Evolutionary conservation across 2,329 filamentous ascomycete genomes (phyloP).

Genomic region (Botrytis fabae): DNA sequence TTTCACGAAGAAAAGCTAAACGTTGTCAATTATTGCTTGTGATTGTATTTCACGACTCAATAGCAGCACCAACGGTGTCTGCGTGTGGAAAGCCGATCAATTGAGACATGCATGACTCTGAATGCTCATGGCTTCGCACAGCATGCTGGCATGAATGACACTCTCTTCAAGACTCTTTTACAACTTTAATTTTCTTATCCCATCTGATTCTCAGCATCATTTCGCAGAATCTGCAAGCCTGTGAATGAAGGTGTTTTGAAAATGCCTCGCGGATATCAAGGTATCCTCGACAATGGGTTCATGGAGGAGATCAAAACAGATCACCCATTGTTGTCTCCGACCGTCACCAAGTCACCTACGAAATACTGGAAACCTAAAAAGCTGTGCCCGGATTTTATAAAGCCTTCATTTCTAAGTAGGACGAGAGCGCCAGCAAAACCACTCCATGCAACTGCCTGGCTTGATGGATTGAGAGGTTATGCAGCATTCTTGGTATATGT

Average conservation of each 20-base stretch:
- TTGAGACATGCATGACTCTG: background rate
- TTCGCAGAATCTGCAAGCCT: background rate
- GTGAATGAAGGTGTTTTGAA: background rate
- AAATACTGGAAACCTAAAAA: constrained; percentile 17
- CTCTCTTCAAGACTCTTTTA: background rate
- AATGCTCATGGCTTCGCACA: background rate
- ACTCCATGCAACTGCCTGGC: constrained; percentile 34
- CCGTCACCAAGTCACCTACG: background rate
- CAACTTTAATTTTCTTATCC: background rate
- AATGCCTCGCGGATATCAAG: constrained; percentile 21
- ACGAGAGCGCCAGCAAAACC: constrained; percentile 20
- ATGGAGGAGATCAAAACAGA: constrained; percentile 22
- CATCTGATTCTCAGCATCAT: background rate
- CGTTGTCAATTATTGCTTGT: constrained; percentile 7
- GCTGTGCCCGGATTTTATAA: constrained; percentile 21
- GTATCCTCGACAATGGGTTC: constrained; percentile 18
- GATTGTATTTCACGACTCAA: background rate
- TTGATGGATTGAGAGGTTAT: constrained; percentile 51
- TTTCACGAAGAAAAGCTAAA: background rate
- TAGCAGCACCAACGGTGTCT: background rate
- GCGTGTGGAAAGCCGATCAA: background rate
- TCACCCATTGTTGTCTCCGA: constrained; percentile 3
- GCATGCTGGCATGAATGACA: background rate
- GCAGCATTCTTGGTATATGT: constrained; percentile 50
- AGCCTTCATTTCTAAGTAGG: constrained; percentile 21